Evolutionary conservation across 2,329 filamentous ascomycete genomes (phyloP), one percentile per base, ranked within the genome.

Genomic region (Penicillium capsulatum): DNA sequence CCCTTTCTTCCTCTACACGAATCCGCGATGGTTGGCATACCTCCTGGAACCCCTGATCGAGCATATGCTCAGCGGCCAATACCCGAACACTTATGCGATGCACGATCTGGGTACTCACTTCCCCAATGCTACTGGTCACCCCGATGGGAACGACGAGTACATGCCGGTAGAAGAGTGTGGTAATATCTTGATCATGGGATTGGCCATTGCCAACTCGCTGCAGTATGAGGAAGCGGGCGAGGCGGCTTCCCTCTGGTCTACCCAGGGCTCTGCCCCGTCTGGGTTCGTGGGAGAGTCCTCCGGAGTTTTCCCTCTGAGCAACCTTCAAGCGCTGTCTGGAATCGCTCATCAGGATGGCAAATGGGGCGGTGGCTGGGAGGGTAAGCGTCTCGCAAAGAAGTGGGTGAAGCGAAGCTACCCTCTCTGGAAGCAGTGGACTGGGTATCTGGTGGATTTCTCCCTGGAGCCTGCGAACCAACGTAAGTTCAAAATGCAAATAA

Each of bases 1-100:
- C 64, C 86, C 87, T 0, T 92, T 91, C 72, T 91, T 91, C 70
- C 63, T 91, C 14, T 92, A 91, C 59, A 89, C 86, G 13, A 89
- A 90, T 52, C 86, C 86, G 2, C 73, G 79, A 42, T 91, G 86
- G 85, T 69, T 90, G 40, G 83, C 81, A 1, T 90, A 90, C 56
- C 71, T 91, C 3, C 70, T 92, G 3, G 85, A 91, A 60, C 86
- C 86, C 4, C 70, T 91, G 16, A 75, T 92, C 36, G 86, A 92
- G 64, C 84, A 92, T 61, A 86, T 86, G 71, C 67, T 86, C 16
- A 88, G 84, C 57, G 85, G 85, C 1, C 84, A 90, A 59, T 94
- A 92, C 58, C 87, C 87, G 6, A 91, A 85, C 55, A 74, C 68
- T 14, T 75, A 70, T 51, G 65, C 69, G 7, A 76, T 76, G 59